A percentile compares a stretch with the other conserved stretches of the same genome.
phyloP scores from a whole-genome alignment of 345 rosid species.

The Capsella bursapastoris region DNA sequence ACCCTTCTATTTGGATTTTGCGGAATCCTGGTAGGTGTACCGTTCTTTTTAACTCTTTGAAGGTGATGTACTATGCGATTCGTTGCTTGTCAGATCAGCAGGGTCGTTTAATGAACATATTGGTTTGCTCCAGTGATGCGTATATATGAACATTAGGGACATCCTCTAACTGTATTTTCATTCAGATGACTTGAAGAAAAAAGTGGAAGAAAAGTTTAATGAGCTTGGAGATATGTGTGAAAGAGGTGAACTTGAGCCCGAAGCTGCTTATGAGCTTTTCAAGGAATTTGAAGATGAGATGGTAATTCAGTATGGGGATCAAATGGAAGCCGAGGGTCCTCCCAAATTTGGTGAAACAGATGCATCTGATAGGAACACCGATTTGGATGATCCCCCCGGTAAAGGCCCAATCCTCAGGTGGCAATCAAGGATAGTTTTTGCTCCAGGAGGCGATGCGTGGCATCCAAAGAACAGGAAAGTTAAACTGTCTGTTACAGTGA shows the following conservation, averaged over 20 bases:
- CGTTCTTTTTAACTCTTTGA: slow-evolving; percentile 16
- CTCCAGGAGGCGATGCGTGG: slow-evolving; percentile 99
- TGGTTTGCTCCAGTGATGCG: slow-evolving; percentile 19
- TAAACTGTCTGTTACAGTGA: slow-evolving; percentile 89
- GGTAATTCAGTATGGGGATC: slow-evolving; percentile 67
- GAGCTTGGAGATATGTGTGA: slow-evolving; percentile 93
- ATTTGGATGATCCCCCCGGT: slow-evolving; percentile 81
- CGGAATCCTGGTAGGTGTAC: slow-evolving; percentile 5
- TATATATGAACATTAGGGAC: slow-evolving; percentile 1
- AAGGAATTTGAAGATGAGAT: slow-evolving; percentile 89
- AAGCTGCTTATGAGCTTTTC: slow-evolving; percentile 80
- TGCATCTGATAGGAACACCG: slow-evolving; percentile 56
- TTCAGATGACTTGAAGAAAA: slow-evolving; percentile 83
- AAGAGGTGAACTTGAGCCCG: slow-evolving; percentile 71
- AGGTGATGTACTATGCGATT: slow-evolving; percentile 2
- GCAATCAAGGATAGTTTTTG: slow-evolving; percentile 82
- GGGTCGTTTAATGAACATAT: slow-evolving; percentile 3
- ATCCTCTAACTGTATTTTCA: slow-evolving; percentile 29
- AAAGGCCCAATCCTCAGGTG: slow-evolving; percentile 93
- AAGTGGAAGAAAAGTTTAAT: slow-evolving; percentile 74
- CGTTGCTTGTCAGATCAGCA: slow-evolving; percentile 8
- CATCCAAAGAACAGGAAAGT: slow-evolving; percentile 98
- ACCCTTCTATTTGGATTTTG: slow-evolving; percentile 1
- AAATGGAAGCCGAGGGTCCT: slow-evolving; percentile 70
- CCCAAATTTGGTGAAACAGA: slow-evolving; percentile 59